Evolutionary conservation across 2,329 filamentous ascomycete genomes (phyloP).

Genomic region (Acrodontium crateriforme): DNA sequence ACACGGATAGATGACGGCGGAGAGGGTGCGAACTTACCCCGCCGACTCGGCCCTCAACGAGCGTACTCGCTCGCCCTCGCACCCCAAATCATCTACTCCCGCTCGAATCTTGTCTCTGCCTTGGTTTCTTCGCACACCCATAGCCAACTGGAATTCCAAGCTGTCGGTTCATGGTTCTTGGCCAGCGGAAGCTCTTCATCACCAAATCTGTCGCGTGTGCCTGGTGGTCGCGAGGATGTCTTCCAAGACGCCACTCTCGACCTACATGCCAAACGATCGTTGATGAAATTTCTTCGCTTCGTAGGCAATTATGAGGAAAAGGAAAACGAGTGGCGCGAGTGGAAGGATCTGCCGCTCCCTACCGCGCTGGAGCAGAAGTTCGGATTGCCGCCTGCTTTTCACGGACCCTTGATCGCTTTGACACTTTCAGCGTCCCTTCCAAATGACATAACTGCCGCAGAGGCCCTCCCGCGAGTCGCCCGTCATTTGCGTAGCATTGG

Average conservation of each 20-base stretch:
- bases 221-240: constrained; percentile 81
- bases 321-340: constrained; percentile 43
- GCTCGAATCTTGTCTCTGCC: constrained; percentile 60
- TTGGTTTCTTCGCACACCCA: constrained; percentile 85
- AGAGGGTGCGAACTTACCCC: constrained; percentile 7
- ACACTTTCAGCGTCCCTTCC: constrained; percentile 53
- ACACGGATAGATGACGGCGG: constrained; percentile 17
- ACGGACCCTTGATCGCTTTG: constrained; percentile 52
- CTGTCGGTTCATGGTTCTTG: constrained; percentile 86
- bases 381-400: constrained; percentile 47
- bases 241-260: constrained; percentile 67
- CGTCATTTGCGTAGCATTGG: constrained; percentile 78
- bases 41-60: constrained; percentile 50
- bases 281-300: constrained; percentile 93
- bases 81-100: constrained; percentile 75
- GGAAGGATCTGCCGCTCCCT: constrained; percentile 41
- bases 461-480: constrained; percentile 59
- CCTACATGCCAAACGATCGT: constrained; percentile 63
- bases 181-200: constrained; percentile 29
- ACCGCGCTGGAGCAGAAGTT: constrained; percentile 44
- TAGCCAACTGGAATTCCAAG: constrained; percentile 81
- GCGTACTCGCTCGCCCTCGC: constrained; percentile 73
- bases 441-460: constrained; percentile 45
- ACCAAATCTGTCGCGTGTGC: constrained; percentile 44
- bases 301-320: constrained; percentile 44